A percentile compares a stretch with the other conserved stretches of the same genome.
Evolutionary conservation across 1,284 basidiomycete genomes (phyloP).

Genomic region (Ceratobasidium sp.): DNA sequence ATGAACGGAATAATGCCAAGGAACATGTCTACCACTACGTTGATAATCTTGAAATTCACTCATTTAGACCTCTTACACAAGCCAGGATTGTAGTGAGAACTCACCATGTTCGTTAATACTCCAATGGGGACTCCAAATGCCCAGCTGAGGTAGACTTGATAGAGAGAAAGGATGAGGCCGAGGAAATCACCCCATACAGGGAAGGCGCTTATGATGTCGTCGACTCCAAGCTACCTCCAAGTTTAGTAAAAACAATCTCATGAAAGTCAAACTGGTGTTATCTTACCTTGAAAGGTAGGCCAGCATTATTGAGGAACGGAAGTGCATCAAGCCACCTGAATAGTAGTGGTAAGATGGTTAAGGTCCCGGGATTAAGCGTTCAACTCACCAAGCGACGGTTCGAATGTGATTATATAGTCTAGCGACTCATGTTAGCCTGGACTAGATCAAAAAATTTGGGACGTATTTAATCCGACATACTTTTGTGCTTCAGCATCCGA

Average conservation of each 20-base stretch:
- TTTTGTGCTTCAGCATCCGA: constrained; percentile 50
- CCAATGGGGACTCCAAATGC: constrained; percentile 50
- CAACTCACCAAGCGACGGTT: constrained; percentile 48
- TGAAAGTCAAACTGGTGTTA: neutral
- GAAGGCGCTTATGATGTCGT: constrained; percentile 47
- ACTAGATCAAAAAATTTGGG: neutral
- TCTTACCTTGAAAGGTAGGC: constrained; percentile 45
- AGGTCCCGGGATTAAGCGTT: neutral
- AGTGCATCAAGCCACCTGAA: constrained; percentile 47
- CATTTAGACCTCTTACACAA: neutral
- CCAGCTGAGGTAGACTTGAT: constrained; percentile 50
- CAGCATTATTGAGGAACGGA: constrained; percentile 44
- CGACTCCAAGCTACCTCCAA: constrained; percentile 42
- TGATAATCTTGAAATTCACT: constrained; percentile 43
- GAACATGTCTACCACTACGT: constrained; percentile 50
- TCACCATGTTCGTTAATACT: constrained; percentile 49
- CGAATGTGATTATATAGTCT: constrained; percentile 52
- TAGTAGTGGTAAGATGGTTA: neutral
- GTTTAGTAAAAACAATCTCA: neutral
- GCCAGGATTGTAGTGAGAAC: neutral
- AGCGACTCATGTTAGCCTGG: neutral
- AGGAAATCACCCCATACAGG: constrained; percentile 51
- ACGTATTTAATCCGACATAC: constrained; percentile 2
- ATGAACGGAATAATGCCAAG: constrained; percentile 52
- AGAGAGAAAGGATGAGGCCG: constrained; percentile 50